A percentile compares a stretch with the other conserved stretches of the same genome.
Evolutionary conservation across 2,329 filamentous ascomycete genomes (phyloP).

Genomic region (Harringtonia lauricola): DNA sequence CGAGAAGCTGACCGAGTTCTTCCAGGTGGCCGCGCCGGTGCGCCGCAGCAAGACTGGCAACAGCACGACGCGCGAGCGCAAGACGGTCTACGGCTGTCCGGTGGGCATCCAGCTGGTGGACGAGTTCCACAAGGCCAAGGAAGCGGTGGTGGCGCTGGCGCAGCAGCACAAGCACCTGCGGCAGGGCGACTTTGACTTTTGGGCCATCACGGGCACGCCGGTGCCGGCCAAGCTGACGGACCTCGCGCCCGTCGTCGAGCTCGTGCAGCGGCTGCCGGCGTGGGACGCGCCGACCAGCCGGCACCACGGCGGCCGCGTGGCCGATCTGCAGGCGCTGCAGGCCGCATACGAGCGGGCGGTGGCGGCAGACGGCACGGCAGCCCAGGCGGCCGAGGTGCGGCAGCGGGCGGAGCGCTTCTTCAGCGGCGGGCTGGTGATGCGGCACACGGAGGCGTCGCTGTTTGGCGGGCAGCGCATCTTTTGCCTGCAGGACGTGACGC

Average conservation of each 20-base stretch:
- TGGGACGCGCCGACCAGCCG: slow-evolving; percentile 8
- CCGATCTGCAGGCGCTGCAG: slow-evolving; percentile 9
- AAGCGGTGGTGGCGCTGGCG: slow-evolving; percentile 7
- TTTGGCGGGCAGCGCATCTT: slow-evolving; percentile 13
- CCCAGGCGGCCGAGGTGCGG: slow-evolving; percentile 9
- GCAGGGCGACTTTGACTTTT: slow-evolving; percentile 12
- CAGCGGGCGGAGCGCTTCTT: slow-evolving; percentile 10
- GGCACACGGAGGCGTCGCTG: slow-evolving; percentile 12
- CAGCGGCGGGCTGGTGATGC: slow-evolving; percentile 10
- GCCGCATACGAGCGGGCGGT: slow-evolving; percentile 10
- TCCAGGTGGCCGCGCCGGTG: slow-evolving; percentile 11
- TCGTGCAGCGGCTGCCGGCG: slow-evolving; percentile 10
- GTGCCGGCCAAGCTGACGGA: slow-evolving; percentile 11
- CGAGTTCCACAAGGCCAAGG: slow-evolving; percentile 14
- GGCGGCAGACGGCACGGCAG: slow-evolving; percentile 9
- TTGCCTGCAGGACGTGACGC: slow-evolving; percentile 9
- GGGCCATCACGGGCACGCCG: slow-evolving; percentile 14
- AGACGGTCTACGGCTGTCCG: slow-evolving; percentile 13
- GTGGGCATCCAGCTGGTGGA: slow-evolving; percentile 15
- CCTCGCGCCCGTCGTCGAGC: slow-evolving; percentile 7
- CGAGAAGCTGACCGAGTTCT: slow-evolving; percentile 10
- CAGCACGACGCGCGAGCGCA: slow-evolving; percentile 2
- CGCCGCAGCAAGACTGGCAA: slow-evolving; percentile 6
- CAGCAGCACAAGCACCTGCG: slow-evolving; percentile 10
- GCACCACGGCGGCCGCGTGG: slow-evolving; percentile 8